phyloP scores from a whole-genome alignment of 495 filamentous ascomycete species.

The Penicillium canariense region DNA sequence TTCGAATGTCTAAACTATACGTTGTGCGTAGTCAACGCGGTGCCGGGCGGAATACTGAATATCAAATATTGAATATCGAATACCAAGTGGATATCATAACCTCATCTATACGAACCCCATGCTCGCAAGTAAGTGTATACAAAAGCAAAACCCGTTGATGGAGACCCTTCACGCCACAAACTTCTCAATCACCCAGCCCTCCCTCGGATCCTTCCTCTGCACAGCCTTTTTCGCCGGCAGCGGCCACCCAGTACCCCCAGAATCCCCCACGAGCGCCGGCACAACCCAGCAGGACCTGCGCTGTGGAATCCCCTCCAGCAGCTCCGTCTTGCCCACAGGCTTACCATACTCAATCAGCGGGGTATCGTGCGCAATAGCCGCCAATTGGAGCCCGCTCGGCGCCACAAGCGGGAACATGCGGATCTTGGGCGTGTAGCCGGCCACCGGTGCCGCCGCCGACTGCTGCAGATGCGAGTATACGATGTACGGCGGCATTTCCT shows the following conservation, averaged over 20 bases:
- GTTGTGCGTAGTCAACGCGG: too few relatives aligned
- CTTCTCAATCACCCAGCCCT: constrained; percentile 77
- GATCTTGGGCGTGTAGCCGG: constrained; percentile 64
- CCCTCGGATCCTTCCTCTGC: constrained; percentile 67
- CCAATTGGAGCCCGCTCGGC: constrained; percentile 71
- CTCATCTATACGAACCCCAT: constrained; percentile 24
- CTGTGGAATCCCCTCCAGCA: constrained; percentile 51
- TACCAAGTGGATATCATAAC: constrained; percentile 26
- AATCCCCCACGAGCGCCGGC: constrained; percentile 64
- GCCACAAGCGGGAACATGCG: constrained; percentile 86
- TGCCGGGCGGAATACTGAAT: too few relatives aligned
- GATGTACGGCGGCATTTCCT: constrained; percentile 80
- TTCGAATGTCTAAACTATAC: neutral
- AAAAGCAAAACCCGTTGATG: neutral
- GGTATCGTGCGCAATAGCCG: constrained; percentile 77
- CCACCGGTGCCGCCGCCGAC: constrained; percentile 49
- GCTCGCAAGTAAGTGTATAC: neutral
- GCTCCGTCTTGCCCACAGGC: constrained; percentile 76
- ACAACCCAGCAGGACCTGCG: constrained; percentile 79
- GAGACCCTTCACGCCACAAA: constrained; percentile 37
- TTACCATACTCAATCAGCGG: constrained; percentile 84
- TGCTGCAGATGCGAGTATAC: constrained; percentile 84
- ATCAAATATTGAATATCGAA: too few relatives aligned
- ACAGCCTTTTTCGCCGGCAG: constrained; percentile 77
- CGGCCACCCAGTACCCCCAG: constrained; percentile 74